A percentile compares a stretch with the other conserved stretches of the same genome.
Evolutionary conservation across 805 yeast species (phyloP).

Genomic region (Cyberlindnera xylosilytica): DNA sequence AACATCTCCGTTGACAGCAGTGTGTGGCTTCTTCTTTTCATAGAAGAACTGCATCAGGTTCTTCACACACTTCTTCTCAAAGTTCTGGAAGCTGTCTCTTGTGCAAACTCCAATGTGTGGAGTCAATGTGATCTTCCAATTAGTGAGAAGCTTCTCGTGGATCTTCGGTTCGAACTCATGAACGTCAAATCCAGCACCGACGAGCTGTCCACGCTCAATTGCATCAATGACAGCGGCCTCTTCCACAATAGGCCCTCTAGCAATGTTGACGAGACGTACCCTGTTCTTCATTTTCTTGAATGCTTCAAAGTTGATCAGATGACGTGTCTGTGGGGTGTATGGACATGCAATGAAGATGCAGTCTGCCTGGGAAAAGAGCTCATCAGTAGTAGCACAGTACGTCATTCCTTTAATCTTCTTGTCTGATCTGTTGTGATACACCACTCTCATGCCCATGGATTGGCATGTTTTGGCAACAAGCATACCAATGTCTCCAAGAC

Average conservation of each 20-base stretch:
- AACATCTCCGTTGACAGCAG: conserved; percentile 27
- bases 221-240: conserved; percentile 39
- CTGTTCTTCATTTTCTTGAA: conserved; percentile 27
- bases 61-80: conserved; percentile 36
- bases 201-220: conserved; percentile 36
- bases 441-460: conserved; percentile 42
- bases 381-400: conserved; percentile 27
- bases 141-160: conserved; percentile 30
- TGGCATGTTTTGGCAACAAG: conserved; percentile 40
- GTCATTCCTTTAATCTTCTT: conserved; percentile 34
- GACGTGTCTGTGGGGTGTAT: conserved; percentile 35
- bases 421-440: conserved; percentile 40
- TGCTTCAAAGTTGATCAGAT: conserved; percentile 34
- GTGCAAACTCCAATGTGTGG: conserved; percentile 39
- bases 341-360: conserved; percentile 39
- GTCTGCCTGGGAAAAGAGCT: conserved; percentile 28
- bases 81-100: conserved; percentile 34
- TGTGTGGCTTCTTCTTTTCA: conserved; percentile 30
- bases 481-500: conserved; percentile 46
- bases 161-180: conserved; percentile 41
- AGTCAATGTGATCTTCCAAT: conserved; percentile 34
- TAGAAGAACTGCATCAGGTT: conserved; percentile 36
- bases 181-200: conserved; percentile 42
- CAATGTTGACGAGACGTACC: conserved; percentile 34
- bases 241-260: conserved; percentile 40